Conservation (phyloP, 768 basidiomycete species). For the Leccinum boreale region DNA sequence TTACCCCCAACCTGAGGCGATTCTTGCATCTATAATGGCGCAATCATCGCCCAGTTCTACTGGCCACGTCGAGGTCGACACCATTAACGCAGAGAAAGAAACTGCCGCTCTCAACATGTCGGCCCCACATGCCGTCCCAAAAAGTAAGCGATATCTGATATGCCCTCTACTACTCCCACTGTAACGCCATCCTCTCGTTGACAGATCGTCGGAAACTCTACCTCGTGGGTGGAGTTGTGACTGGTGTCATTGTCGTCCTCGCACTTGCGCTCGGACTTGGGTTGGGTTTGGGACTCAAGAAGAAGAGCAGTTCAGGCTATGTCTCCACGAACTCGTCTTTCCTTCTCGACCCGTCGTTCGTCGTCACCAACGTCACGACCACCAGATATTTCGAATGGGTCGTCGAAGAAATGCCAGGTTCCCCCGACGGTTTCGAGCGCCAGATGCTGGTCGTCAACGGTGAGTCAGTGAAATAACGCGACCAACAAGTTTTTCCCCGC, state of each 20-base stretch:
- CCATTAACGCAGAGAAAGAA: conserved; percentile 4
- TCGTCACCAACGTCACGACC: conserved; percentile 28
- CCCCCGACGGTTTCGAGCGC: conserved; percentile 41
- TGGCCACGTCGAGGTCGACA: neutral
- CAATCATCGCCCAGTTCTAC: conserved; percentile 1
- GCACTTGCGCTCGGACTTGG: conserved; percentile 30
- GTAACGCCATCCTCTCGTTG: neutral
- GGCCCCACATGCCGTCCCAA: neutral
- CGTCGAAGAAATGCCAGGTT: conserved; percentile 35
- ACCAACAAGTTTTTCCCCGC: neutral
- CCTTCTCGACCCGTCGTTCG: conserved; percentile 28
- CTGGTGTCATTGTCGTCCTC: conserved; percentile 12
- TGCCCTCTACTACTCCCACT: no score
- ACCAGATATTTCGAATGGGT: conserved; percentile 44
- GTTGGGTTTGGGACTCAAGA: conserved; percentile 26
- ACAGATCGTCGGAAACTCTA: conserved; percentile 22
- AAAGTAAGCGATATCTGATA: conserved; percentile 8
- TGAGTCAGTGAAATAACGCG: conserved; percentile 6
- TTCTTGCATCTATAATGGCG: conserved; percentile 7
- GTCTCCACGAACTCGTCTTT: conserved; percentile 28
- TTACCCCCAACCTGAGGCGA: neutral
- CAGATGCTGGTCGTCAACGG: conserved; percentile 49
- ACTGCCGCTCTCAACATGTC: neutral
- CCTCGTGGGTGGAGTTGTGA: conserved; percentile 13
- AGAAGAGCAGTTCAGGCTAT: conserved; percentile 10